Evolutionary conservation across 306 rosid species (phyloP), one percentile per base, ranked within the genome.

Genomic region (Cucurbita maxima): DNA sequence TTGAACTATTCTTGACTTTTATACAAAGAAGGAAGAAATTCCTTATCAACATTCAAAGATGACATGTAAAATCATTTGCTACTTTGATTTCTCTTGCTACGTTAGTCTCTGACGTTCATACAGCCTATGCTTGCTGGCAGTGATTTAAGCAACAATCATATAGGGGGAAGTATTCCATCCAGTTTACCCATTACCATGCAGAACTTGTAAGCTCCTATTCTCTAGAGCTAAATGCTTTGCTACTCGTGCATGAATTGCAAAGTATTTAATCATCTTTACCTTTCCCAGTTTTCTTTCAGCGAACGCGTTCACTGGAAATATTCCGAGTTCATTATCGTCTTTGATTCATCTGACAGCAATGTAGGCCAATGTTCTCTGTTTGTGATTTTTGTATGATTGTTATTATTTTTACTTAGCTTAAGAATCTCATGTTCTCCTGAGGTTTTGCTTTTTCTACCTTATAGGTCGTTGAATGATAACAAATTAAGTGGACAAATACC

Each of bases 221-320:
- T 19, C 14, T 15, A 41, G 67, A 15, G 30, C 71, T 43, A 8
- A 38, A n/a, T 59, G 58, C 6, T 58, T 64, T 58, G 57, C 43
- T 53, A 30, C 44, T 74, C 82, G 64, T 58, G 78, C 51, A 22
- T 57, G 69, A 62, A 79, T 75, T 76, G 76, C 73, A 70, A 79
- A 81, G 58, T 70, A 73, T 72, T 73, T 83, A 76, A 75, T 81
- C 75, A 72, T 72, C 76, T 70, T 75, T 84, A 67, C 80, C 73
- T 81, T 81, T 83, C 72, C 59, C 93, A 93, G 98, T 72, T 93
- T 93, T 86, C 98, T 93, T 81, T 93, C 98, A 66, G 92, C 76
- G 80, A 93, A 93, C 76, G 87, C 86, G 76, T 82, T 93, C 75
- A 79, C 78, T 15, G 98, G 96, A 83, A 88, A 86, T 78, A 87